phyloP scores from a whole-genome alignment of 306 rosid genomes.

The Mimosa bimucronata region DNA sequence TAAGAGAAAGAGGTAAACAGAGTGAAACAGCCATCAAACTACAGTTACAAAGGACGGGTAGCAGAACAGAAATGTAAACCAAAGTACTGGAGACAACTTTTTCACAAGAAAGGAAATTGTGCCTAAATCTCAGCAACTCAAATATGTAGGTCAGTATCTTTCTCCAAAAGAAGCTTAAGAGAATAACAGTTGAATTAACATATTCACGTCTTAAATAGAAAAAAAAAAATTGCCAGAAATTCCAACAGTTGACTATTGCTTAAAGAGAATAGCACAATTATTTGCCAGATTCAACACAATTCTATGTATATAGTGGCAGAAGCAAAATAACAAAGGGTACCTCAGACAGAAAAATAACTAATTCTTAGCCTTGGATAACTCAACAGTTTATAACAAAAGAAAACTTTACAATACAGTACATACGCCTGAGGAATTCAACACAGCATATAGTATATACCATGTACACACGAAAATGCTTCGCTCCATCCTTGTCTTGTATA shows the following conservation, averaged over 20 bases:
- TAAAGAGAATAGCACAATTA: neutral
- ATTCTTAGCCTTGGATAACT: neutral
- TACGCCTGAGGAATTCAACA: conserved; percentile 9
- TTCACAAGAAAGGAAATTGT: neutral
- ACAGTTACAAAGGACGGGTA: neutral
- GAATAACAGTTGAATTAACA: neutral
- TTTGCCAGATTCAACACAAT: neutral
- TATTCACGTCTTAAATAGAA: neutral
- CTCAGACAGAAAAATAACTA: neutral
- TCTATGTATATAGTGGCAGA: neutral
- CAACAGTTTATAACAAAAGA: neutral
- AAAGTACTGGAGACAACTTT: neutral
- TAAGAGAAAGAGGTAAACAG: neutral
- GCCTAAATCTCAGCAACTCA: neutral
- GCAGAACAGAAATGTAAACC: conserved; percentile 1
- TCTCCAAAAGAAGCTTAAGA: neutral
- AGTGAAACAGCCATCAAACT: neutral
- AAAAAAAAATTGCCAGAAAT: neutral
- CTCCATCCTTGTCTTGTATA: conserved; percentile 72
- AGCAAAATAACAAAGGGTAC: conserved; percentile 3
- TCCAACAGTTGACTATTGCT: neutral
- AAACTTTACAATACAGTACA: conserved; percentile 17
- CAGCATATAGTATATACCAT: conserved; percentile 55
- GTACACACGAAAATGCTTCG: conserved; percentile 73
- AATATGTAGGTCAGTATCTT: neutral